Percentiles rank a stretch among this genome's conserved stretches.
Evolutionary conservation across 805 yeast genomes (phyloP).

Genomic region (Candida coquimbonensis): DNA sequence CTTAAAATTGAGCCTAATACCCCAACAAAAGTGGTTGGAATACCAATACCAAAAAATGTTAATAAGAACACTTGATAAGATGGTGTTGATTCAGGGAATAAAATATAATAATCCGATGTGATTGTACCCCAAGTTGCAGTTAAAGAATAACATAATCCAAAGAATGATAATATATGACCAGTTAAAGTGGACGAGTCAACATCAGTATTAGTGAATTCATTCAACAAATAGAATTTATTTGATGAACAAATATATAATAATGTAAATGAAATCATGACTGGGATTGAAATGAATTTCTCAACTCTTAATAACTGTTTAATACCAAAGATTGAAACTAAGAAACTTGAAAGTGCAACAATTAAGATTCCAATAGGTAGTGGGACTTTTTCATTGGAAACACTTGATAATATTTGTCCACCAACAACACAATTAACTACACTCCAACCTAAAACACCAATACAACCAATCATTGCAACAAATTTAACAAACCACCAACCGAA

Average conservation of each 20-base stretch:
- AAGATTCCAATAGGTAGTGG: constrained; percentile 71
- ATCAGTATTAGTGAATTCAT: constrained; percentile 28
- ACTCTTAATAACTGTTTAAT: constrained; percentile 62
- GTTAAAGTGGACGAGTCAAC: constrained; percentile 33
- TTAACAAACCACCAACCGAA: constrained; percentile 87
- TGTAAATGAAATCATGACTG: constrained; percentile 60
- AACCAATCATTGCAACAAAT: constrained; percentile 62
- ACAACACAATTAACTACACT: constrained; percentile 84
- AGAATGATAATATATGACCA: constrained; percentile 70
- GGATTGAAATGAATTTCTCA: constrained; percentile 61
- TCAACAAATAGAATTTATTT: constrained; percentile 32
- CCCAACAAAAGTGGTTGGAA: constrained; percentile 76
- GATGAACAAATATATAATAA: constrained; percentile 60
- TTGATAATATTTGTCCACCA: constrained; percentile 76
- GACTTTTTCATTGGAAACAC: constrained; percentile 56
- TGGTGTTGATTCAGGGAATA: constrained; percentile 68
- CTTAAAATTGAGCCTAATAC: constrained; percentile 67
- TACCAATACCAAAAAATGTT: constrained; percentile 58
- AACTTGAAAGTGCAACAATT: constrained; percentile 57
- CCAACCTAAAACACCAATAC: constrained; percentile 86
- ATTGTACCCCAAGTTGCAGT: constrained; percentile 89
- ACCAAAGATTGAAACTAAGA: constrained; percentile 70
- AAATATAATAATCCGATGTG: constrained; percentile 77
- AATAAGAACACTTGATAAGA: constrained; percentile 45
- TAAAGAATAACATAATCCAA: constrained; percentile 66